Evolutionary conservation across 108 stramenopile genomes (phyloP), one percentile per base, ranked within the genome.

Genomic region (Stephanodiscus minutulus): DNA sequence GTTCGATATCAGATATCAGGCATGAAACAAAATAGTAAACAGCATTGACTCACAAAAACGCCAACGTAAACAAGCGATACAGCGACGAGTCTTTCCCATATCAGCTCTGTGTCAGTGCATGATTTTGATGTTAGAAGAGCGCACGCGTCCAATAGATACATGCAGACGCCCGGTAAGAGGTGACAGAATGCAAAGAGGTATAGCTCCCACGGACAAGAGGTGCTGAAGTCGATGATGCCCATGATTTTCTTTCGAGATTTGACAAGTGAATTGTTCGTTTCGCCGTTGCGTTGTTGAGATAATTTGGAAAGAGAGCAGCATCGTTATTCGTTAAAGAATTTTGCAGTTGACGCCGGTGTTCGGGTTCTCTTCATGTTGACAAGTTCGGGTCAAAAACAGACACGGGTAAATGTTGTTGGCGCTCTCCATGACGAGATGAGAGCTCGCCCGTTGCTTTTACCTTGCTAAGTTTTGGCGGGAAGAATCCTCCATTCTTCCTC

Each of bases 141-240:
- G 43, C 79, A 74, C 22, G 43, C 53, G 27, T 80, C 79, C 20
- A 75, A 36, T n/a, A 57, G n/a, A 61, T 66, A 80, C 61, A 75
- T 56, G 0, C n/a, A 12, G 12, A 76, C 21, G 5, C 69, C 74
- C 3, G 44, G 61, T 0, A 80, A 22, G 10, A 80, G 35, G 37
- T 80, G 74, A 0, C 70, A 22, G 54, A 75, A 71, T 6, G 79
- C 33, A 41, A 80, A 80, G 13, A 65, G 37, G 70, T 80, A 80
- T 31, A 80, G 52, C 52, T 80, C 68, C 79, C 79, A 80, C 12
- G 79, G 79, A 43, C 79, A 80, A 48, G 68, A 31, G 10, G 79
- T 80, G 12, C 31, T 6, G 36, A 80, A 75, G 35, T 80, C 79
- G 31, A 80, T 80, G 27, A 69, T 59, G 43, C 79, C 62, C 79